phyloP scores from a whole-genome alignment of 176 grass and related monocot genomes.

The Rhynchospora breviuscula region DNA sequence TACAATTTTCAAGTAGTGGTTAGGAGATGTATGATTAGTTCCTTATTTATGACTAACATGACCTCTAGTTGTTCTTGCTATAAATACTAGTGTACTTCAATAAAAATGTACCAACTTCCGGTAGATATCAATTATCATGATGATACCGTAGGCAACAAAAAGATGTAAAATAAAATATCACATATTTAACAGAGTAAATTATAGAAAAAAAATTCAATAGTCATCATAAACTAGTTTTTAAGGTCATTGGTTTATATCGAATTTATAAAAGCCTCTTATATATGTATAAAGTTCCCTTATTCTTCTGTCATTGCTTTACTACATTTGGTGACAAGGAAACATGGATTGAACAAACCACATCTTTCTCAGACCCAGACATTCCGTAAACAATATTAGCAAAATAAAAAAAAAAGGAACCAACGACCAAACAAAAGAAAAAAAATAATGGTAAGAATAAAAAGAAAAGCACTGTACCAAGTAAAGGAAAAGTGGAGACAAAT shows the following conservation, averaged over 20 bases:
- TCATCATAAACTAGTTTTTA: neutral
- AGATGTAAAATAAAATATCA: neutral
- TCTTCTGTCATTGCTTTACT: neutral
- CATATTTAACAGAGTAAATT: neutral
- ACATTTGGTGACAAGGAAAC: slow-evolving; percentile 1
- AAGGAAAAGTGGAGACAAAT: slow-evolving; percentile 40
- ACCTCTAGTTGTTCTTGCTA: neutral
- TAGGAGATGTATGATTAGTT: slow-evolving; percentile 13
- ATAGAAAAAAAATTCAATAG: neutral
- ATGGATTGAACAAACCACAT: neutral
- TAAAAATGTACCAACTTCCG: neutral
- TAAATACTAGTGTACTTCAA: neutral
- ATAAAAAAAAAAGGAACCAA: slow-evolving; percentile 7
- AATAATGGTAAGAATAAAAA: neutral
- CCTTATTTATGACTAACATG: neutral
- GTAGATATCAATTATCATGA: neutral
- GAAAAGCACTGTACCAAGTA: slow-evolving; percentile 38
- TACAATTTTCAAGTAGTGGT: neutral
- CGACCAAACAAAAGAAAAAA: slow-evolving; percentile 22
- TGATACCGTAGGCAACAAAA: neutral
- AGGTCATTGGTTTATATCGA: neutral
- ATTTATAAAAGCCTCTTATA: neutral
- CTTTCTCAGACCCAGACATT: neutral
- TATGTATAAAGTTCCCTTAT: neutral
- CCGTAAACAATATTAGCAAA: slow-evolving; percentile 8